Percentiles rank a stretch among this genome's conserved stretches.
phyloP scores from a whole-genome alignment of 176 grass and related monocot species.

The Ananas comosus region DNA sequence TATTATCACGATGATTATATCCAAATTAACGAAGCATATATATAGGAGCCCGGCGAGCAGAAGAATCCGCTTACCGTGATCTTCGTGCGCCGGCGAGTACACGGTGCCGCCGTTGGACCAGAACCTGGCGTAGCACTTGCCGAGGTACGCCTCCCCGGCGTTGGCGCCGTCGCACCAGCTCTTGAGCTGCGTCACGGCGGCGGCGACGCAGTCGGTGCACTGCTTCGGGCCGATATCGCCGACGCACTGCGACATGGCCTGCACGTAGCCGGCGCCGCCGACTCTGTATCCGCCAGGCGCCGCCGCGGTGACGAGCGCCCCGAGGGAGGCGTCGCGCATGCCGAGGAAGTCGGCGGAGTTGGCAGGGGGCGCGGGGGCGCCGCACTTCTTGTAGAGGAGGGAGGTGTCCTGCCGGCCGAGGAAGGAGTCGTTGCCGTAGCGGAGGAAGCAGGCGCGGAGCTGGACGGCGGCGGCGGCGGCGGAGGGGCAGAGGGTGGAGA shows the following conservation, averaged over 20 bases:
- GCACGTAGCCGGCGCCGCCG: slow-evolving; percentile 57
- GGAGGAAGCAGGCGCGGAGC: slow-evolving; percentile 83
- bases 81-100: slow-evolving; percentile 22
- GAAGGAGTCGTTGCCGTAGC: slow-evolving; percentile 90
- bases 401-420: slow-evolving; percentile 52
- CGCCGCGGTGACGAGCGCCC: slow-evolving; percentile 36
- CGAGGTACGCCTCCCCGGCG: slow-evolving; percentile 73
- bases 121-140: slow-evolving; percentile 86
- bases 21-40: neutral
- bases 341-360: slow-evolving; percentile 29
- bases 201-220: slow-evolving; percentile 68
- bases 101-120: slow-evolving; percentile 35
- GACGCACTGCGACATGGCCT: slow-evolving; percentile 88
- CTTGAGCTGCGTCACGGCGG: slow-evolving; percentile 51
- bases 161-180: slow-evolving; percentile 40
- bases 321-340: slow-evolving; percentile 55
- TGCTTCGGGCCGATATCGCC: slow-evolving; percentile 55
- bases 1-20: too few relatives aligned
- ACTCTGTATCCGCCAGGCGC: slow-evolving; percentile 38
- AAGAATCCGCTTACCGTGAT: slow-evolving; percentile 32
- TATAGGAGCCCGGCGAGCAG: neutral
- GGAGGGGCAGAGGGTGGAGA: slow-evolving; percentile 48
- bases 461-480: slow-evolving; percentile 51
- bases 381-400: slow-evolving; percentile 76
- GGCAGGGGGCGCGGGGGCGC: slow-evolving; percentile 22